Evolutionary conservation across 306 rosid species (phyloP).

Genomic region (Arachis stenosperma): DNA sequence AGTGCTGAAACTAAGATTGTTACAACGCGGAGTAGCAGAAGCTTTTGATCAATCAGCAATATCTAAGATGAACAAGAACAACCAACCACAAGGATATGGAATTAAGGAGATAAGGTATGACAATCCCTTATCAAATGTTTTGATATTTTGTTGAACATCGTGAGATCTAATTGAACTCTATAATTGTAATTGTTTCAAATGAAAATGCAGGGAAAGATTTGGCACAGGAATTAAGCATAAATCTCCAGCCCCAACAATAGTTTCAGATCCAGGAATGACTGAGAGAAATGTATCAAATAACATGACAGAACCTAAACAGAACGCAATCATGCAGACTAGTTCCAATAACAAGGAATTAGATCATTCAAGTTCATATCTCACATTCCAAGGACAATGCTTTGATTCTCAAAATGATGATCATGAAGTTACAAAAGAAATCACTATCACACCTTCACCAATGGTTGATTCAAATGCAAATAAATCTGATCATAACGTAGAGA

Average conservation of each 20-base stretch:
- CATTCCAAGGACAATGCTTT: constrained; percentile 28
- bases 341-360: constrained; percentile 28
- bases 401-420: constrained; percentile 37
- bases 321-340: neutral
- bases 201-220: constrained; percentile 68
- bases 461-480: constrained; percentile 50
- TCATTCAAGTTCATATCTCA: constrained; percentile 20
- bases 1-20: constrained; percentile 62
- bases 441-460: constrained; percentile 25
- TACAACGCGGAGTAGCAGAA: constrained; percentile 52
- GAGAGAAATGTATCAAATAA: constrained; percentile 16
- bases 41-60: constrained; percentile 40
- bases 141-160: neutral
- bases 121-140: neutral
- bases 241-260: constrained; percentile 25
- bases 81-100: constrained; percentile 49
- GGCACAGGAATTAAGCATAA: constrained; percentile 36
- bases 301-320: constrained; percentile 12
- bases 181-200: constrained; percentile 1
- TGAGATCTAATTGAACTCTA: neutral
- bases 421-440: constrained; percentile 36
- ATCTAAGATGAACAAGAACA: constrained; percentile 43
- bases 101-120: constrained; percentile 65
- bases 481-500: constrained; percentile 36
- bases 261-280: constrained; percentile 26